Evolutionary conservation across 192 early-diverging fungal genomes (phyloP).

Genomic region (Mortierella antarctica): DNA sequence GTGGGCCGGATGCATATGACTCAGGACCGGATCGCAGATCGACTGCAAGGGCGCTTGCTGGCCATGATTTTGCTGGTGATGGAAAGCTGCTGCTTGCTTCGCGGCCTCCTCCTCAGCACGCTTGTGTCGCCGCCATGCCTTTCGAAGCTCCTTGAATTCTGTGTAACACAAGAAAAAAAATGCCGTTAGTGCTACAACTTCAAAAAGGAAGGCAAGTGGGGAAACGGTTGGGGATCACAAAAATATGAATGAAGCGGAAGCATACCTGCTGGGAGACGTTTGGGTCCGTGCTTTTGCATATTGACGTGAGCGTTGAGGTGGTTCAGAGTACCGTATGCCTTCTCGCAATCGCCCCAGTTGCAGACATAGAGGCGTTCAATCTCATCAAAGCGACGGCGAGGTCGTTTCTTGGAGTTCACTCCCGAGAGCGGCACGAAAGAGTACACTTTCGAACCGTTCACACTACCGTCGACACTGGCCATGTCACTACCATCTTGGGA

Average conservation of each 20-base stretch:
- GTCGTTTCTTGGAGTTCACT: conserved; percentile 67
- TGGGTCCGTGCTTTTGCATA: conserved; percentile 75
- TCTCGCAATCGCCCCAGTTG: conserved; percentile 66
- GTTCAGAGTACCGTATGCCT: conserved; percentile 74
- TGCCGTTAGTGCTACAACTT: background rate
- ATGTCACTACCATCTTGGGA: conserved; percentile 28
- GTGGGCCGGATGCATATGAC: conserved; percentile 24
- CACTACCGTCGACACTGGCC: conserved; percentile 23
- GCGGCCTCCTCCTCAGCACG: conserved; percentile 59
- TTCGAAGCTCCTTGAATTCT: conserved; percentile 72
- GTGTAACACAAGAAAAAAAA: conserved; percentile 23
- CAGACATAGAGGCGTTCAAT: conserved; percentile 75
- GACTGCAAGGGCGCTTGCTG: conserved; percentile 19
- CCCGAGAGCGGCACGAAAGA: conserved; percentile 69
- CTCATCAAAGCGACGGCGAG: conserved; percentile 70
- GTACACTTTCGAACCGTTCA: conserved; percentile 58
- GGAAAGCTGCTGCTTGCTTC: conserved; percentile 46
- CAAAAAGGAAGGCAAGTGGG: background rate
- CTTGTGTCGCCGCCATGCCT: conserved; percentile 68
- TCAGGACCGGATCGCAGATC: conserved; percentile 37
- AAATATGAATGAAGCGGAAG: background rate
- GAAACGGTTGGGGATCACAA: background rate
- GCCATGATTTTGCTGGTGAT: conserved; percentile 26
- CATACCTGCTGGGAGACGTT: conserved; percentile 64
- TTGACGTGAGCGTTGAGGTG: conserved; percentile 74